Percentiles rank a stretch among this genome's conserved stretches.
phyloP scores from a whole-genome alignment of 2,329 filamentous ascomycete species.

The Rutstroemia sp. region DNA sequence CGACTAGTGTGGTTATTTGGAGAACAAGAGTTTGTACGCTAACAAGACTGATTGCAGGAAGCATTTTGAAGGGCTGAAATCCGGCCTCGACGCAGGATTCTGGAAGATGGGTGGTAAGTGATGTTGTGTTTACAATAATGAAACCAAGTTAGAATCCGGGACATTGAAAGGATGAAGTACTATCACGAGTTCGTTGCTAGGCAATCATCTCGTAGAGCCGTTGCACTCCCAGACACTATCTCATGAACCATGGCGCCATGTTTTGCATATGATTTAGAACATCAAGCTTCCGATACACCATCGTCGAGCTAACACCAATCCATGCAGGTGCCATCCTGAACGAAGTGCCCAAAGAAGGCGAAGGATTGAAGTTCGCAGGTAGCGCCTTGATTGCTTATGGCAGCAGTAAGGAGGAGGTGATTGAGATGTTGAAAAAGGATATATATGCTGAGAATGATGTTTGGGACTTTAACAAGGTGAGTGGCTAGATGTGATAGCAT shows the following conservation, averaged over 20 bases:
- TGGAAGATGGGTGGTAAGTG: slow-evolving; percentile 49
- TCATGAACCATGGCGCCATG: too few species aligned
- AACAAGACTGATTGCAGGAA: slow-evolving; percentile 11
- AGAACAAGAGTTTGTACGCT: not conserved
- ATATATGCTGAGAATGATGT: slow-evolving; percentile 65
- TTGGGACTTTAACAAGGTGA: slow-evolving; percentile 69
- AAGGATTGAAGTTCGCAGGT: slow-evolving; percentile 47
- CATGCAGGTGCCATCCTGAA: slow-evolving; percentile 57
- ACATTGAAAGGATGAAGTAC: not conserved
- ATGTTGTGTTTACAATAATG: not conserved
- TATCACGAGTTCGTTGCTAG: too few species aligned
- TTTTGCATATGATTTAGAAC: too few species aligned
- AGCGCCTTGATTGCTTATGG: slow-evolving; percentile 61
- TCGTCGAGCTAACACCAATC: not conserved
- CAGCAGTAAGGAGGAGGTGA: slow-evolving; percentile 60
- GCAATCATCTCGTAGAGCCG: too few species aligned
- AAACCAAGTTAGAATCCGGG: too few species aligned
- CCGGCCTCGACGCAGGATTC: slow-evolving; percentile 43
- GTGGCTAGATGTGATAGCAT: not conserved
- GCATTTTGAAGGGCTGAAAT: slow-evolving; percentile 39
- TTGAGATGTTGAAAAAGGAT: slow-evolving; percentile 61
- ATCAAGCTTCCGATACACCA: not conserved
- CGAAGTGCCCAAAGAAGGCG: slow-evolving; percentile 54
- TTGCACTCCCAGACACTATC: too few species aligned
- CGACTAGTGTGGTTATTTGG: not conserved